These are phyloP conservation scores for Ustilago tritici DNA, from an alignment of 1,284 basidiomycete species.

Conservation along the genomic window DNA sequence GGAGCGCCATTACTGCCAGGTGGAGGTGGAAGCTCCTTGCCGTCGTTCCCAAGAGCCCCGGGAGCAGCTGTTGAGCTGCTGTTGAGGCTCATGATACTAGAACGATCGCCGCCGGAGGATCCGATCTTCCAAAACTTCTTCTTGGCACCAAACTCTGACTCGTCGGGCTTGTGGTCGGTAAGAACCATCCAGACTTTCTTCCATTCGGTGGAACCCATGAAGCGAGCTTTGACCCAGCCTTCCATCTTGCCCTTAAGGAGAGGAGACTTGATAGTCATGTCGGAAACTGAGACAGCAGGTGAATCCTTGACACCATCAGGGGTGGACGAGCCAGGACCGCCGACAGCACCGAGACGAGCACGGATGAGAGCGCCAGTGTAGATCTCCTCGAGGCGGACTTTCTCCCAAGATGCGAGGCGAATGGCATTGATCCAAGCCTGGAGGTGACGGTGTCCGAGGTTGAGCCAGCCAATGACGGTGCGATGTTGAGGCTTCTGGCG, in stretches of 20 bases:
- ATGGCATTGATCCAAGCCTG: slow-evolving; percentile 85
- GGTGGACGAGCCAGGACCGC: slow-evolving; percentile 23
- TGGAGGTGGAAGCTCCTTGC: slow-evolving; percentile 56
- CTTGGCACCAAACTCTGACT: slow-evolving; percentile 49
- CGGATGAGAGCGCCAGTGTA: slow-evolving; percentile 89
- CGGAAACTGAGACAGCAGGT: slow-evolving; percentile 17
- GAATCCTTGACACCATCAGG: slow-evolving; percentile 35
- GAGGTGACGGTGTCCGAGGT: slow-evolving; percentile 61
- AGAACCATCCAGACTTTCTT: slow-evolving; percentile 90
- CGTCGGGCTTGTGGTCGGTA: slow-evolving; percentile 54
- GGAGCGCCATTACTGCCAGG: slow-evolving; percentile 60
- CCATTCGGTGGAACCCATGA: slow-evolving; percentile 96
- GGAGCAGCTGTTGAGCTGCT: slow-evolving; percentile 35
- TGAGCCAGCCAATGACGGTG: slow-evolving; percentile 64
- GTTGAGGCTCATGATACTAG: slow-evolving; percentile 52
- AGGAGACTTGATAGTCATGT: slow-evolving; percentile 60
- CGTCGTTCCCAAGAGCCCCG: slow-evolving; percentile 36
- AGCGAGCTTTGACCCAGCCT: slow-evolving; percentile 90
- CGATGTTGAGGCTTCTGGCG: slow-evolving; percentile 58
- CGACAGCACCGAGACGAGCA: slow-evolving; percentile 72
- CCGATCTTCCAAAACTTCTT: slow-evolving; percentile 59
- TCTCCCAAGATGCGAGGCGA: slow-evolving; percentile 92
- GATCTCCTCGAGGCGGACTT: slow-evolving; percentile 93
- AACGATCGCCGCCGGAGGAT: slow-evolving; percentile 53
- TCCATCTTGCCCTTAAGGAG: slow-evolving; percentile 80